Percentiles rank a stretch among this genome's conserved stretches.
Evolutionary conservation across 768 basidiomycete species (phyloP).

Genomic region (Russula ochroleuca): DNA sequence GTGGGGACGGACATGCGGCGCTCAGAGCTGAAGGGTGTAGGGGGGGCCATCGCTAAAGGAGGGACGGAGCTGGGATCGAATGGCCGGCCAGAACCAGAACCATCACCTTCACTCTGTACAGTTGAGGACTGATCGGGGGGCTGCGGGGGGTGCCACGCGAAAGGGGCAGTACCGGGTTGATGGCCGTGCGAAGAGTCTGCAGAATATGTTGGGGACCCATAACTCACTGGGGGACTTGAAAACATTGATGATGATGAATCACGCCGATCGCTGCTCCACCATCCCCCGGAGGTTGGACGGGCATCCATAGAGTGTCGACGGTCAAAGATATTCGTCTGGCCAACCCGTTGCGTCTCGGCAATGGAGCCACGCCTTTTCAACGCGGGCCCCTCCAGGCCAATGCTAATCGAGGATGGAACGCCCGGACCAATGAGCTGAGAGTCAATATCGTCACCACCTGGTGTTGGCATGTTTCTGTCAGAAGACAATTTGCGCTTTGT

Average conservation of each 20-base stretch:
- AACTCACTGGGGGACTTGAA: slow-evolving; percentile 53
- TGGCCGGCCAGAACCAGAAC: slow-evolving; percentile 37
- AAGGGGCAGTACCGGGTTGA: slow-evolving; percentile 58
- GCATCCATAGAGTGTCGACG: slow-evolving; percentile 74
- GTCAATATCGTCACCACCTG: slow-evolving; percentile 60
- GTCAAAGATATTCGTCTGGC: slow-evolving; percentile 71
- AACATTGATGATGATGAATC: slow-evolving; percentile 71
- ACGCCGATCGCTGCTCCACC: slow-evolving; percentile 65
- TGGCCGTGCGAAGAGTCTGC: slow-evolving; percentile 62
- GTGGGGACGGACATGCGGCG: slow-evolving; percentile 71
- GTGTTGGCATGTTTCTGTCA: slow-evolving; percentile 51
- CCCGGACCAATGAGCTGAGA: slow-evolving; percentile 65
- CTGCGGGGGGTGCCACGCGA: slow-evolving; percentile 62
- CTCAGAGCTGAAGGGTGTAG: slow-evolving; percentile 56
- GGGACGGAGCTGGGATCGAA: slow-evolving; percentile 44
- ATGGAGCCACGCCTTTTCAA: slow-evolving; percentile 82
- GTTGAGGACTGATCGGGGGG: slow-evolving; percentile 37
- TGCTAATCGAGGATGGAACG: slow-evolving; percentile 53
- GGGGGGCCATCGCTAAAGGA: slow-evolving; percentile 47
- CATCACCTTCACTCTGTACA: slow-evolving; percentile 29
- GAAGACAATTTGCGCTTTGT: slow-evolving; percentile 82
- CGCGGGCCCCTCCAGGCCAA: slow-evolving; percentile 61
- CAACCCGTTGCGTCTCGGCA: slow-evolving; percentile 71
- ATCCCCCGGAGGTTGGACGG: slow-evolving; percentile 39
- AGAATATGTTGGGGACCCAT: slow-evolving; percentile 54